These are phyloP conservation scores for Trametes cubensis DNA, from an alignment of 768 basidiomycete species.

Conservation along the genomic window DNA sequence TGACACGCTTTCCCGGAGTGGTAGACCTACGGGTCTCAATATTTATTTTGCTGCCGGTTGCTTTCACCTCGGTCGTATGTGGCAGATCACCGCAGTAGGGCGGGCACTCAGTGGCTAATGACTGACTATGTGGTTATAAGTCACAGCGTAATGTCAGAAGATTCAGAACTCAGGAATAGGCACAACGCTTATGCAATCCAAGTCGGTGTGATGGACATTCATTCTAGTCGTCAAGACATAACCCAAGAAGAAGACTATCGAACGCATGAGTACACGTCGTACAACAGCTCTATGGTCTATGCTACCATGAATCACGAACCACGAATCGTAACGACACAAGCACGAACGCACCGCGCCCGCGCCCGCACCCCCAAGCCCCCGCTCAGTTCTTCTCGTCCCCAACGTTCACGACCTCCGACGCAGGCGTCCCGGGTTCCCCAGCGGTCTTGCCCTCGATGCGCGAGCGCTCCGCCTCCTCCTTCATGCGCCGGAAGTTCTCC, in stretches of 20 bases:
- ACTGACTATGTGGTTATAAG: too few relatives aligned
- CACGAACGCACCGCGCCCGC: background rate
- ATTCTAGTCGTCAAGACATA: too few relatives aligned
- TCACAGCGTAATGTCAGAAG: too few relatives aligned
- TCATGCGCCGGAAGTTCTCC: constrained; percentile 41
- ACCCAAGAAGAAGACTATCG: too few relatives aligned
- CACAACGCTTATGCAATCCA: too few relatives aligned
- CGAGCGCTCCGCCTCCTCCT: constrained; percentile 29
- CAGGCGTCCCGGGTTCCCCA: background rate
- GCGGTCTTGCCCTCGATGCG: constrained; percentile 11
- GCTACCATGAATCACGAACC: too few relatives aligned
- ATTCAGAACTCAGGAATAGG: too few relatives aligned
- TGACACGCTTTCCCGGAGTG: constrained; percentile 98
- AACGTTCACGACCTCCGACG: constrained; percentile 7
- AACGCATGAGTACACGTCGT: background rate
- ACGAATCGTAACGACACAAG: too few relatives aligned
- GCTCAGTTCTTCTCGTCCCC: constrained; percentile 11
- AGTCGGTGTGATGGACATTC: too few relatives aligned
- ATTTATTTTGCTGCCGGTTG: constrained; percentile 36
- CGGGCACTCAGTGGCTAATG: too few relatives aligned
- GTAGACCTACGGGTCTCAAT: constrained; percentile 55
- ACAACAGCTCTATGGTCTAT: background rate
- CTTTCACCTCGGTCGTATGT: too few relatives aligned
- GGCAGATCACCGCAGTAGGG: too few relatives aligned
- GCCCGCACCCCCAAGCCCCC: background rate